phyloP scores from a whole-genome alignment of 2,329 filamentous ascomycete genomes.

The Xylaria sp. region DNA sequence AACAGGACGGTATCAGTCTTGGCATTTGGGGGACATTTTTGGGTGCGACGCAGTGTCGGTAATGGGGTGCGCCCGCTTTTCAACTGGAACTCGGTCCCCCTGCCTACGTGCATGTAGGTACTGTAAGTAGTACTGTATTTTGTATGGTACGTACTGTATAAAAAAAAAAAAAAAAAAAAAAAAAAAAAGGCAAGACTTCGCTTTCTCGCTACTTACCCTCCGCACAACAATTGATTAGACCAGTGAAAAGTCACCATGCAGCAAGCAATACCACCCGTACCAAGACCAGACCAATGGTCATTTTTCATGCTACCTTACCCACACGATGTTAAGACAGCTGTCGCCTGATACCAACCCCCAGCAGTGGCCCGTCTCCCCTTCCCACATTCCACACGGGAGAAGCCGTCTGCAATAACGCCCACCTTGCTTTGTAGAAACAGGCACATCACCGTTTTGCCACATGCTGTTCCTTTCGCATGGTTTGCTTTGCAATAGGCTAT shows the following conservation, averaged over 20 bases:
- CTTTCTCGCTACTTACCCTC: constrained; percentile 16
- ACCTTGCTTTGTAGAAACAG: constrained; percentile 16
- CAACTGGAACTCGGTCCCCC: constrained; percentile 11
- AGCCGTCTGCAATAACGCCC: constrained; percentile 23
- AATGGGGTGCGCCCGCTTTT: constrained; percentile 9
- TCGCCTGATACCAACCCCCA: constrained; percentile 25
- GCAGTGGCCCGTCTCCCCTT: constrained; percentile 5
- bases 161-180: too few relatives aligned
- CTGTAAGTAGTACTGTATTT: too few relatives aligned
- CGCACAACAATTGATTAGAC: constrained; percentile 10
- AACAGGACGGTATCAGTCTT: constrained; percentile 31
- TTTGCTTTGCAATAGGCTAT: constrained; percentile 1
- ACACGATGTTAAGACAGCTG: constrained; percentile 25
- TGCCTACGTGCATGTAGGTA: background rate
- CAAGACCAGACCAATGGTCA: constrained; percentile 8
- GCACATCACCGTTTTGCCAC: background rate
- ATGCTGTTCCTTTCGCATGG: background rate
- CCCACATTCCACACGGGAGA: constrained; percentile 13
- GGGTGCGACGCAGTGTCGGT: constrained; percentile 21
- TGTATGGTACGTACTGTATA: too few relatives aligned
- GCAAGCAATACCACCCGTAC: constrained; percentile 15
- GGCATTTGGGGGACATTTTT: too few relatives aligned
- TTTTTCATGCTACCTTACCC: constrained; percentile 33
- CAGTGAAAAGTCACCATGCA: constrained; percentile 23
- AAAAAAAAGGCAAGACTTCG: constrained; percentile 19